Evolutionary conservation across 805 yeast genomes (phyloP).

Genomic region (Nakazawaea laoshanensis): DNA sequence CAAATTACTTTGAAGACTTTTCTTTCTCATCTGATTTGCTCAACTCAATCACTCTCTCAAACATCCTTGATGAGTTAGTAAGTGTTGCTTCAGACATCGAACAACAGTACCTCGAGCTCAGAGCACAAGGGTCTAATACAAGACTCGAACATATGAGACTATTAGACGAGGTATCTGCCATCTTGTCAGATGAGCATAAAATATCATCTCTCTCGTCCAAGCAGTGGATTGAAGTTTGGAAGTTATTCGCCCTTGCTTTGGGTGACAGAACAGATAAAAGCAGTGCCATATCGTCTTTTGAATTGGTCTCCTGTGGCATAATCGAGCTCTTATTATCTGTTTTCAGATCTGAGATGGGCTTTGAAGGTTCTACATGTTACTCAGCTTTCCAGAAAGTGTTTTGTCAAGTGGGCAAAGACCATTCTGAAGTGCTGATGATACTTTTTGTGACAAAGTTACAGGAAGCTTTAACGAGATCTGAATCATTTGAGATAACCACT

Average conservation of each 20-base stretch:
- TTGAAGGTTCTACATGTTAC: slow-evolving; percentile 25
- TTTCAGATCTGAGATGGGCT: slow-evolving; percentile 22
- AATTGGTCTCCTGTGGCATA: slow-evolving; percentile 62
- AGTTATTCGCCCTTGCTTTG: slow-evolving; percentile 24
- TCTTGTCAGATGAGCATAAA: slow-evolving; percentile 16
- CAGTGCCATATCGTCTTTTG: slow-evolving; percentile 56
- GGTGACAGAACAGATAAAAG: slow-evolving; percentile 15
- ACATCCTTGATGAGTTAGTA: slow-evolving; percentile 11
- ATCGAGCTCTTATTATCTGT: slow-evolving; percentile 31
- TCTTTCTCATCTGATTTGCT: slow-evolving; percentile 5
- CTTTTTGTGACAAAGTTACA: slow-evolving; percentile 53
- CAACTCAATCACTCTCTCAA: neutral
- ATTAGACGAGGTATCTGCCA: slow-evolving; percentile 19
- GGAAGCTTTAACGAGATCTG: slow-evolving; percentile 65
- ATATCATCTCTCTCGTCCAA: slow-evolving; percentile 17
- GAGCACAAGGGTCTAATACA: slow-evolving; percentile 15
- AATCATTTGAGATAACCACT: slow-evolving; percentile 57
- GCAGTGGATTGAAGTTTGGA: slow-evolving; percentile 29
- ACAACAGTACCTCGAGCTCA: slow-evolving; percentile 18
- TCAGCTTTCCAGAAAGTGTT: slow-evolving; percentile 37
- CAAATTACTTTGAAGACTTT: slow-evolving; percentile 5
- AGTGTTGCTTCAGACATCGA: slow-evolving; percentile 19
- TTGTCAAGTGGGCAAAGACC: slow-evolving; percentile 24
- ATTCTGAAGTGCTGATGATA: slow-evolving; percentile 24
- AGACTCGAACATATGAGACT: slow-evolving; percentile 19